Evolutionary conservation across 345 rosid species (phyloP).

Genomic region (Eucalyptus pauciflora): DNA sequence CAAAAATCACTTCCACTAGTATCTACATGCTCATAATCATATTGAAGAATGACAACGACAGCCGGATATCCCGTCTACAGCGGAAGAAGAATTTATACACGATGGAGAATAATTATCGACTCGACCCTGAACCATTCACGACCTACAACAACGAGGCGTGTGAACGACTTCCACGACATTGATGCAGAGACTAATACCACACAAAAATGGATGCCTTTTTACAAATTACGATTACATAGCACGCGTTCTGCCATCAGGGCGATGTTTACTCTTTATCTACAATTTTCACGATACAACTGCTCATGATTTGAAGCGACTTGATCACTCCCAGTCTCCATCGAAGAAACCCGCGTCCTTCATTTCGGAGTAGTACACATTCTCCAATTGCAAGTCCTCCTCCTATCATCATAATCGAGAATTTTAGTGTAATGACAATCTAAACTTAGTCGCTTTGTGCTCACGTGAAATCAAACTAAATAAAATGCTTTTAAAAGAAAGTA

Average conservation of each 20-base stretch:
- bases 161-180: neutral
- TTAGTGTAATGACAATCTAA: neutral
- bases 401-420: conserved; percentile 5
- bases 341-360: conserved; percentile 96
- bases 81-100: neutral
- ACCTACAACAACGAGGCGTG: neutral
- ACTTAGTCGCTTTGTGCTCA: neutral
- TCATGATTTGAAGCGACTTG: too few relatives aligned
- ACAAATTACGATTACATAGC: neutral
- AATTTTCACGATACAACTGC: neutral
- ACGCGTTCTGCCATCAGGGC: neutral
- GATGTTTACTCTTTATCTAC: neutral
- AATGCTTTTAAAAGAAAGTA: neutral
- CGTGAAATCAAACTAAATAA: neutral
- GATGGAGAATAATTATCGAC: neutral
- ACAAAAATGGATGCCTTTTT: neutral
- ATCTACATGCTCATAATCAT: neutral
- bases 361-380: conserved; percentile 83
- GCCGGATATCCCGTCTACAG: neutral
- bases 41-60: neutral
- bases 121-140: neutral
- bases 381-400: conserved; percentile 81
- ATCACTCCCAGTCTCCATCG: conserved; percentile 78
- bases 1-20: neutral
- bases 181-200: neutral